Conservation (phyloP, 2,329 filamentous ascomycete species). For the Bipolaris zeicola region DNA sequence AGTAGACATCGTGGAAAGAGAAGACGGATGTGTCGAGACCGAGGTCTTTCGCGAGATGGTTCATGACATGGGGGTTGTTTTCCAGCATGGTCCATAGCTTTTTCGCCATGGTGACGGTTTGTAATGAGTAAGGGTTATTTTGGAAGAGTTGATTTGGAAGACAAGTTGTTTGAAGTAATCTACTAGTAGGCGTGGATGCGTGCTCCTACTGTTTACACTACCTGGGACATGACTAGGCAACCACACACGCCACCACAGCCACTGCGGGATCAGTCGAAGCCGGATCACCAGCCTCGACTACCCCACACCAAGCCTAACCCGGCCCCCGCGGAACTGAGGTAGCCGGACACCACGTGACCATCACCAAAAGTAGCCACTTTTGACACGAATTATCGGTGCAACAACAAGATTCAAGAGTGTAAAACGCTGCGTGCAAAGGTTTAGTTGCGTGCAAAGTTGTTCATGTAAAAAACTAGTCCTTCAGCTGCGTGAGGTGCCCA, state of each 20-base stretch:
- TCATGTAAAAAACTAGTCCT: too few relatives aligned
- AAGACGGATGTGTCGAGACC: conserved; percentile 53
- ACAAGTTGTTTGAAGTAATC: not conserved
- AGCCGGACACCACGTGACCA: too few relatives aligned
- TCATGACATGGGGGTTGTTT: conserved; percentile 63
- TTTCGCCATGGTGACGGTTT: conserved; percentile 27
- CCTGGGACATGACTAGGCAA: not conserved
- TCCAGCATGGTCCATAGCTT: conserved; percentile 46
- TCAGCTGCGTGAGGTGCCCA: too few relatives aligned
- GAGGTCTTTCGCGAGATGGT: conserved; percentile 55
- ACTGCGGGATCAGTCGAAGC: too few relatives aligned
- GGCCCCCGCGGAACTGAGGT: too few relatives aligned
- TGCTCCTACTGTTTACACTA: not conserved
- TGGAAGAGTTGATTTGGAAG: not conserved
- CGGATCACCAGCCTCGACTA: too few relatives aligned
- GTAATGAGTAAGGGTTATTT: not conserved
- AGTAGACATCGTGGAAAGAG: conserved; percentile 61
- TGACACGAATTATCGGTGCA: too few relatives aligned
- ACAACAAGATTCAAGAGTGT: too few relatives aligned
- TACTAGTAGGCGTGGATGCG: not conserved
- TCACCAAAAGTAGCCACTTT: too few relatives aligned
- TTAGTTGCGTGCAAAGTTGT: too few relatives aligned
- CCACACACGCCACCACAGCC: not conserved
- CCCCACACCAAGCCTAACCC: conserved; percentile 12
- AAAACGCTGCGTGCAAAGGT: too few relatives aligned